These are phyloP conservation scores for Xylaria scruposa DNA, from an alignment of 495 filamentous ascomycete species.

Conservation along the genomic window DNA sequence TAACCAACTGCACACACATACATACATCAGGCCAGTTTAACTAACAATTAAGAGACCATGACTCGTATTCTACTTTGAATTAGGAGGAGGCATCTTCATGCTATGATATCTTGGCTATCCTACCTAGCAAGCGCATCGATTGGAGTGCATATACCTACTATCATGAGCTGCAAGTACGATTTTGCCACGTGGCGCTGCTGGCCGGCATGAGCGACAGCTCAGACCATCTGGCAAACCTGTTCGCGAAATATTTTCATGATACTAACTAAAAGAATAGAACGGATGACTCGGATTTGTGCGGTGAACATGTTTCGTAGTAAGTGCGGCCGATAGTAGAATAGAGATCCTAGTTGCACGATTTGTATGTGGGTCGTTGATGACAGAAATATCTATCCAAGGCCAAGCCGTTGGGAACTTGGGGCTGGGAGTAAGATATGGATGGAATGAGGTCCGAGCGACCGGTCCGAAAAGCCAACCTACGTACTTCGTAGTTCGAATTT, in stretches of 20 bases:
- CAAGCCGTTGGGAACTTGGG: constrained; percentile 12
- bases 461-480: background rate
- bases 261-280: constrained; percentile 7
- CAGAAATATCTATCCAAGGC: constrained; percentile 1
- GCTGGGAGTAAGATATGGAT: constrained; percentile 3
- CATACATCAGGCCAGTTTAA: background rate
- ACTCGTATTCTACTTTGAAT: background rate
- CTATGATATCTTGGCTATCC: background rate
- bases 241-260: background rate
- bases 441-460: constrained; percentile 16
- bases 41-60: background rate
- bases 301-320: background rate
- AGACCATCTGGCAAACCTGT: constrained; percentile 10
- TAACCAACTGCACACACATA: background rate
- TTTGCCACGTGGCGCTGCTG: constrained; percentile 15
- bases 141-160: constrained; percentile 2
- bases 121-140: background rate
- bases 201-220: background rate
- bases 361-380: constrained; percentile 6
- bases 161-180: background rate
- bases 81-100: background rate
- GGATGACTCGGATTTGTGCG: constrained; percentile 13
- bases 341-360: constrained; percentile 6
- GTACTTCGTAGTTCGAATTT: background rate
- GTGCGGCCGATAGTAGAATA: background rate